Evolutionary conservation across 306 rosid species (phyloP), one percentile per base, ranked within the genome.

Genomic region (Pterocarpus santalinus): DNA sequence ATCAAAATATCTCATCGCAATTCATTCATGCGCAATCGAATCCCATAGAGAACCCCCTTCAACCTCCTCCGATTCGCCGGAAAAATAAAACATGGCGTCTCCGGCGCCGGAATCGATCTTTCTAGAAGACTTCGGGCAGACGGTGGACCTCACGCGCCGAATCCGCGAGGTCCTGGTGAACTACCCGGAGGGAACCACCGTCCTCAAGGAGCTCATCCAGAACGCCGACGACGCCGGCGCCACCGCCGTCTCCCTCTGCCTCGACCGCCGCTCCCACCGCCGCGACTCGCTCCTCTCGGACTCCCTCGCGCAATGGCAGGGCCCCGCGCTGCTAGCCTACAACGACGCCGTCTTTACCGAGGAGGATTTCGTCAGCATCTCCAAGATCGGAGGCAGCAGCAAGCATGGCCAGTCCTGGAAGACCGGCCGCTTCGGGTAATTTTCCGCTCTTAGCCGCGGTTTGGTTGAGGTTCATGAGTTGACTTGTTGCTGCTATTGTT

Each of bases 211-310:
- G 89, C 89, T 95, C 65, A 83, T 95, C 28, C 97, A 95, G 87
- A 95, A 95, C 92, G 99, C 99, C 44, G 99, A 95, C 36, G 99
- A 95, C 67, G 99, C 99, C n/a, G 99, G 97, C 66, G 97, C 99
- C 56, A 93, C 97, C 82, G 79, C 80, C 68, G 93, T 95, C 3
- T 81, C 93, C 33, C 92, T 95, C 58, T 95, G 99, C 76, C 92
- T 95, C 30, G 99, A 95, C 85, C 92, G 90, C 38, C 86, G 99
- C 32, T 69, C 77, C 72, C 99, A 95, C 44, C 85, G 84, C 65
- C 44, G 80, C 7, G 88, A 79, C 11, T 90, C 97, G 0, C 80
- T 95, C 34, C 84, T 95, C 8, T 89, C 99, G 2, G 72, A 56
- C 49, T 75, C 94, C 32, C 70, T 95, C 41, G 85, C 97, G 13